phyloP scores from a whole-genome alignment of 345 rosid species.

The Alliaria petiolata region DNA sequence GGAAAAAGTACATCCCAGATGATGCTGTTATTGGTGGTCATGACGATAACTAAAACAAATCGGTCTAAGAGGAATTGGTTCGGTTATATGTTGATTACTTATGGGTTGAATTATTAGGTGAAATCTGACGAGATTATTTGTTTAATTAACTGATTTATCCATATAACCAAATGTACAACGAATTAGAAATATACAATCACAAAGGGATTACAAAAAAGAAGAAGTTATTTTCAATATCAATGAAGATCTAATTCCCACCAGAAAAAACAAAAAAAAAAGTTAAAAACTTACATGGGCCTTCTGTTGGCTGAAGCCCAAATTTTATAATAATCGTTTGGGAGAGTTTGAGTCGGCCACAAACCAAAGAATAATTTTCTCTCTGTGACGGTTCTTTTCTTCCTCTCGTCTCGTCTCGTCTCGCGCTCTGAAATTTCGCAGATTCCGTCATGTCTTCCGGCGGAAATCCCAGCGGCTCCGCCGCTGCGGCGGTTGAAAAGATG shows the following conservation, averaged over 20 bases:
- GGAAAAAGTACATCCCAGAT: constrained; percentile 35
- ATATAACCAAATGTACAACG: too few species aligned
- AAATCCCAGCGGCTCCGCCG: constrained; percentile 29
- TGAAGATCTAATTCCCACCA: too few species aligned
- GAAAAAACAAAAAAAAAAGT: too few species aligned
- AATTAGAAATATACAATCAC: too few species aligned
- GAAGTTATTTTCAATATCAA: too few species aligned
- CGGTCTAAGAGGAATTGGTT: neutral
- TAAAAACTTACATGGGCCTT: neutral
- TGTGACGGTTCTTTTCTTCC: constrained; percentile 4
- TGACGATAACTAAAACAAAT: neutral
- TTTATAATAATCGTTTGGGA: neutral
- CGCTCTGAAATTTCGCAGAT: constrained; percentile 14
- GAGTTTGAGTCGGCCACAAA: constrained; percentile 18
- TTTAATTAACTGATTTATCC: too few species aligned
- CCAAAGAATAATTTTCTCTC: neutral
- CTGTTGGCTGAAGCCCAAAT: neutral
- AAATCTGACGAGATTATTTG: too few species aligned
- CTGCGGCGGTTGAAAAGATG: constrained; percentile 32
- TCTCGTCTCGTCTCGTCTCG: neutral
- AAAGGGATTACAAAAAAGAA: too few species aligned
- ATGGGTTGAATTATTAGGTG: too few species aligned
- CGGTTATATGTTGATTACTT: too few species aligned
- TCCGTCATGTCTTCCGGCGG: constrained; percentile 41
- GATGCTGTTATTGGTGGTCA: constrained; percentile 5